Base-by-base conservation (phyloP, 768 basidiomycete genomes). In the Tylopilus cervinicoccineus region DNA sequence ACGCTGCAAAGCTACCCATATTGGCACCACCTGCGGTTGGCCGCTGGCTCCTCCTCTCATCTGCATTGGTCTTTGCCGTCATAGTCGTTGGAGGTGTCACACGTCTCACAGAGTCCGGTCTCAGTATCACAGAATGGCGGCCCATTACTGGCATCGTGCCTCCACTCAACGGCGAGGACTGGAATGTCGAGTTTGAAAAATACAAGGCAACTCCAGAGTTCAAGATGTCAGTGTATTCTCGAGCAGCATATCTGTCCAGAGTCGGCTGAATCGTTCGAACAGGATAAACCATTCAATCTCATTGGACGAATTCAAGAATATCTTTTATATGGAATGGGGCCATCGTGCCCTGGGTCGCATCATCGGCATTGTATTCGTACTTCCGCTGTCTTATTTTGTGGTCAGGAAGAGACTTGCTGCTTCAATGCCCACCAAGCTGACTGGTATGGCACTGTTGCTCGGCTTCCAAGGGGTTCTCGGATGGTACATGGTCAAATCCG, bases 401-500 rank as follows among this genome's bases (percentile, higher is more conserved):
- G 46, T 79, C 33, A 78, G 81, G 33, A 84, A 82, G 52, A 79
- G 81, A 52, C 83, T 98, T 24, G 75, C 89, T 6, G 69, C 74
- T 2, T 64, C 77, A 0, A 74, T 92, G 50, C 78, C 83, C 2
- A 58, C 67, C n/a, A 79, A 81, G 52, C 78, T 96, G 20, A 67
- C 79, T 13, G 84, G 80, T 2, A 77, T 98, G 54, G 87, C 85
- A 0, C 61, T 83, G 0, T 79, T 97, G 27, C 86, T 99, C 43
- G 96, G 93, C 24, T 84, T 81, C 17, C 93, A 99, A 68, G 96
- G 96, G 38, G 76, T 80, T 17, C 76, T 99, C 17, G 96, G 96
- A 23, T 99, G 96, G 96, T 97, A 98, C 74, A 99, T 99, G 96
- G 96, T 99, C 47, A 88, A 94, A 66, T 97, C 93, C 12, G 96